A percentile compares a stretch with the other conserved stretches of the same genome.
These are phyloP conservation scores for Suillus alpinus DNA, from an alignment of 768 basidiomycete genomes.

Conservation along the genomic window DNA sequence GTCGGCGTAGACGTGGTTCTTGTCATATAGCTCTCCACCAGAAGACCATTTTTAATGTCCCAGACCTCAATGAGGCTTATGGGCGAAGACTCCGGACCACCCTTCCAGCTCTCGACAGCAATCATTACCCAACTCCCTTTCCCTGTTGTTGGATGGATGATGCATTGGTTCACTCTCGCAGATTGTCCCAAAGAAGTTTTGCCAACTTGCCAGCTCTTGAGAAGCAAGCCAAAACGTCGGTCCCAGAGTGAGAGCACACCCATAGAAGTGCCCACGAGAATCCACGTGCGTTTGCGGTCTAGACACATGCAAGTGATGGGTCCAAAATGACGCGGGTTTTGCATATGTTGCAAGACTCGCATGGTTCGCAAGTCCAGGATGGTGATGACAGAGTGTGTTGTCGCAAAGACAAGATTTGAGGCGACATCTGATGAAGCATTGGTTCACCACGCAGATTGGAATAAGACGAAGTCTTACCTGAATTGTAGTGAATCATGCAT, in stretches of 20 bases:
- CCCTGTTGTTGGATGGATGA: slow-evolving; percentile 83
- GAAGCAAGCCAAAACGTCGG: slow-evolving; percentile 83
- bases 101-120: slow-evolving; percentile 56
- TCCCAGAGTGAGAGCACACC: slow-evolving; percentile 93
- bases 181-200: slow-evolving; percentile 48
- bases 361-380: slow-evolving; percentile 85
- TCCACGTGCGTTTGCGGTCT: slow-evolving; percentile 84
- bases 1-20: slow-evolving; percentile 43
- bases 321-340: slow-evolving; percentile 83
- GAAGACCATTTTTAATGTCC: slow-evolving; percentile 79
- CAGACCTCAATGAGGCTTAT: slow-evolving; percentile 76
- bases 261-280: slow-evolving; percentile 81
- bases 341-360: slow-evolving; percentile 70
- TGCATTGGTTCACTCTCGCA: slow-evolving; percentile 68
- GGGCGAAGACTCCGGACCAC: slow-evolving; percentile 37
- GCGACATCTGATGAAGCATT: slow-evolving; percentile 50
- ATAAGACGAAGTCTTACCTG: slow-evolving; percentile 44
- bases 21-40: slow-evolving; percentile 80
- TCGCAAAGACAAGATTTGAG: slow-evolving; percentile 84
- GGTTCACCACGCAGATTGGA: background rate
- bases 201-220: slow-evolving; percentile 85
- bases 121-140: slow-evolving; percentile 91
- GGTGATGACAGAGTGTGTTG: slow-evolving; percentile 72
- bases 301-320: slow-evolving; percentile 83
- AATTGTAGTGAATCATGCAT: slow-evolving; percentile 77